Evolutionary conservation across 108 stramenopile genomes (phyloP).

Genomic region (Ochromonas danica): DNA sequence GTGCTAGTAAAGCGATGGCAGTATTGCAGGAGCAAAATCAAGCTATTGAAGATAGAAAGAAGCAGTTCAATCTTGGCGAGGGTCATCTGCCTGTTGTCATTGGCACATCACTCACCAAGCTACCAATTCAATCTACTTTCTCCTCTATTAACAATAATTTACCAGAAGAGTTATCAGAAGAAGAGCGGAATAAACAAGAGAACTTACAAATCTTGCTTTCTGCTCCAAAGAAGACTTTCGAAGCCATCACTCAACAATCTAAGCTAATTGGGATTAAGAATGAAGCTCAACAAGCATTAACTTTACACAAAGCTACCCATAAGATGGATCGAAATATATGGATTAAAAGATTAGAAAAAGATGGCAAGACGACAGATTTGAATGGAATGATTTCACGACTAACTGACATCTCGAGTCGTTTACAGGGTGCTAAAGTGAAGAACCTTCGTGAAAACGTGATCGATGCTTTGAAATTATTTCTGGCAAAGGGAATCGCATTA

Average conservation of each 20-base stretch:
- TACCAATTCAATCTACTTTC: neutral
- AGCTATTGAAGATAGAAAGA: neutral
- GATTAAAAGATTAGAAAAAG: neutral
- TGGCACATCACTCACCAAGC: slow-evolving; percentile 8
- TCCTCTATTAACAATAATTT: too few species aligned
- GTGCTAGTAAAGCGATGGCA: neutral
- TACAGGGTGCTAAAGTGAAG: neutral
- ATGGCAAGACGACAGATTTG: neutral
- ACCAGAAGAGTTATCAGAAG: too few species aligned
- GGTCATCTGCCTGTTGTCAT: slow-evolving; percentile 12
- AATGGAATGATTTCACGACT: neutral
- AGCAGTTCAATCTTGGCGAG: neutral
- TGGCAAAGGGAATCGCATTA: neutral
- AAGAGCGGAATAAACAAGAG: too few species aligned
- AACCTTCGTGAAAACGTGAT: neutral
- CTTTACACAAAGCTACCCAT: slow-evolving; percentile 4
- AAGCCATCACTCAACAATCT: slow-evolving; percentile 34
- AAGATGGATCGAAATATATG: slow-evolving; percentile 8
- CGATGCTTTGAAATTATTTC: slow-evolving; percentile 22
- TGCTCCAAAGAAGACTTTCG: too few species aligned
- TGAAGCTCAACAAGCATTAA: neutral
- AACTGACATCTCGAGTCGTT: neutral
- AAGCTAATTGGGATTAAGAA: neutral
- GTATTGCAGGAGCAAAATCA: neutral
- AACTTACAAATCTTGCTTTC: too few species aligned